Evolutionary conservation across 164 flowering plant genomes (phyloP), one percentile per base, ranked within the genome.

Genomic region (Berberis vulgaris): DNA sequence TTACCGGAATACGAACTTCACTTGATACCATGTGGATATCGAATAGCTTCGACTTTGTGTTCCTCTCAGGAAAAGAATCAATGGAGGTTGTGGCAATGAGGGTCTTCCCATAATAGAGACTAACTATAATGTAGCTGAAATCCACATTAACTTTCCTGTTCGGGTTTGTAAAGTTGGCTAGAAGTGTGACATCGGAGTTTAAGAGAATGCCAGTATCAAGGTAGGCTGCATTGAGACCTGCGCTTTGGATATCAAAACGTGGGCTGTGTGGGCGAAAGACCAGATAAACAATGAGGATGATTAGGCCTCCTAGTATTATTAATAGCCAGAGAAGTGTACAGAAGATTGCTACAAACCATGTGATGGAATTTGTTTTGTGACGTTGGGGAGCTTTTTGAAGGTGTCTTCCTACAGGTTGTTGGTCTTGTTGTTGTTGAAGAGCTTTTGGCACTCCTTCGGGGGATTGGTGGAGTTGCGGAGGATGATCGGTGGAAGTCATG

Each of bases 141-240:
- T 85, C 88, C 62, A 86, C 83, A 1, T 59, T 69, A 6, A 84
- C 82, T 67, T 84, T 89, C 67, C 63, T 72, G 81, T 81, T 89
- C 13, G 92, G 86, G 56, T 89, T 89, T 7, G 83, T 84, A 81
- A 86, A 85, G 73, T 86, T 89, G 40, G 79, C 83, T 0, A 86
- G 81, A 38, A 86, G 4, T 0, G 81, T 73, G 2, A 86, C 12
- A 39, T 89, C 89, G 0, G 86, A 86, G 58, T 89, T 89, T 11
- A 86, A 82, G 41, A 83, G 79, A 59, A 73, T 69, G 6, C 85
- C 91, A 76, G 76, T 73, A 79, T 89, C 96, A 1, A 86, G 77
- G 67, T 89, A 83, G 39, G 87, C 93, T 1, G 89, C 84, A 45
- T 89, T 89, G 5, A 89, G 76, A 39, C 80, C 76, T 26, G 72